These are phyloP conservation scores for Phialophora tarda DNA, from an alignment of 2,329 filamentous ascomycete genomes.

Conservation along the genomic window DNA sequence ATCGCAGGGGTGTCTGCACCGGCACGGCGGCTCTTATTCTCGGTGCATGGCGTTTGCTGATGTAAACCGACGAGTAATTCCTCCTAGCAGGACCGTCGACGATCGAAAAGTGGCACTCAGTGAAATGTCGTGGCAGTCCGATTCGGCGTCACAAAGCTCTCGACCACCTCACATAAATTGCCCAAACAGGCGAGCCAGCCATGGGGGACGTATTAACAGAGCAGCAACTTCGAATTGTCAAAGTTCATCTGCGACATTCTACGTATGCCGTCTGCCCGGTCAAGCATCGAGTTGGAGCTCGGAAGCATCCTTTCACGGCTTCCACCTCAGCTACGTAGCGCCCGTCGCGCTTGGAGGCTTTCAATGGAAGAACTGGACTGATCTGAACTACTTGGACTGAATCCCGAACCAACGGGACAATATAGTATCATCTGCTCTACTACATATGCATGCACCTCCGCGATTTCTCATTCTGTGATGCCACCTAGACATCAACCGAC, in stretches of 20 bases:
- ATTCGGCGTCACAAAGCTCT: not conserved
- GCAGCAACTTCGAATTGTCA: conserved; percentile 52
- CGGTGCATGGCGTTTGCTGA: conserved; percentile 70
- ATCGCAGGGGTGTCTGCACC: conserved; percentile 65
- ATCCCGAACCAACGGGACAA: not conserved
- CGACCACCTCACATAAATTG: not conserved
- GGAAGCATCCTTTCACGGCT: not conserved
- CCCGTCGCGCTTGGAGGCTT: not conserved
- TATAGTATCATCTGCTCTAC: not conserved
- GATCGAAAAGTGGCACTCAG: not conserved
- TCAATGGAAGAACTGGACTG: not conserved
- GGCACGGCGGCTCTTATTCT: conserved; percentile 70
- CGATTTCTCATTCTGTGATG: no score
- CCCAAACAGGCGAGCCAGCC: not conserved
- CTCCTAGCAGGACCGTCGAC: not conserved
- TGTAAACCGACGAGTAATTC: conserved; percentile 50
- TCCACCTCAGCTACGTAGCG: not conserved
- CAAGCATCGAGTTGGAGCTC: not conserved
- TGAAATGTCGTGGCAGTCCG: not conserved
- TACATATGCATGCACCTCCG: no score
- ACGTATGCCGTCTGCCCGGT: not conserved
- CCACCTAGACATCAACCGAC: no score
- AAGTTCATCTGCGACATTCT: conserved; percentile 43
- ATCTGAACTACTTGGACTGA: not conserved
- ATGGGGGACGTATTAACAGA: not conserved